These are phyloP conservation scores for Diaporthe citrichinensis DNA, from an alignment of 2,329 filamentous ascomycete genomes.

Conservation along the genomic window DNA sequence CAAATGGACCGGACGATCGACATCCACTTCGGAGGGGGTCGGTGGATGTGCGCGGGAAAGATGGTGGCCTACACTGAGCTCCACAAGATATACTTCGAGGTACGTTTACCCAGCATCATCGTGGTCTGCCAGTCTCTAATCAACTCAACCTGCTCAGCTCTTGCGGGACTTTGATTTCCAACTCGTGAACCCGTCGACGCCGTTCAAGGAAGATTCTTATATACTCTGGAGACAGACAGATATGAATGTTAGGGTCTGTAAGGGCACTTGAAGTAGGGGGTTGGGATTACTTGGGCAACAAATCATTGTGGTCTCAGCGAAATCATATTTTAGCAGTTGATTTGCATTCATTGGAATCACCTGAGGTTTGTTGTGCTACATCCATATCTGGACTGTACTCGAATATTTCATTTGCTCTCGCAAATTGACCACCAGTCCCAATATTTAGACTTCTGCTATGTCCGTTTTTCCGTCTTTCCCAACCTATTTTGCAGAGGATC, in stretches of 20 bases:
- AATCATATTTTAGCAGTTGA: too few relatives aligned
- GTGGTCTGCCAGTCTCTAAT: neutral
- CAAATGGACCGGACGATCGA: conserved; percentile 53
- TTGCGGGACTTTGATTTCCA: conserved; percentile 26
- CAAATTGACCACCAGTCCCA: too few relatives aligned
- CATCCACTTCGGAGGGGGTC: conserved; percentile 57
- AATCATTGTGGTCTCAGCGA: too few relatives aligned
- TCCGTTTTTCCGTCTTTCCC: too few relatives aligned
- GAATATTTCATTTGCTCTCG: too few relatives aligned
- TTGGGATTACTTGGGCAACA: too few relatives aligned
- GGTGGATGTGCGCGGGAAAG: conserved; percentile 58
- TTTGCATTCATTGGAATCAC: too few relatives aligned
- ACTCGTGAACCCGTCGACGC: neutral
- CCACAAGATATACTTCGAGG: conserved; percentile 23
- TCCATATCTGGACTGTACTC: too few relatives aligned
- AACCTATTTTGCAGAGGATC: too few relatives aligned
- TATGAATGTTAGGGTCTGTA: conserved; percentile 11
- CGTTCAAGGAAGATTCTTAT: conserved; percentile 1
- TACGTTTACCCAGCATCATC: neutral
- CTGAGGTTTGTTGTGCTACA: too few relatives aligned
- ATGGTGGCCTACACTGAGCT: conserved; percentile 60
- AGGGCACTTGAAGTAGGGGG: neutral
- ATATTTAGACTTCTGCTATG: too few relatives aligned
- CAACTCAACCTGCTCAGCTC: neutral
- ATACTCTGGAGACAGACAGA: conserved; percentile 19